Evolutionary conservation across 164 flowering plant species (phyloP), one percentile per base, ranked within the genome.

Genomic region (Brasenia schreberi): DNA sequence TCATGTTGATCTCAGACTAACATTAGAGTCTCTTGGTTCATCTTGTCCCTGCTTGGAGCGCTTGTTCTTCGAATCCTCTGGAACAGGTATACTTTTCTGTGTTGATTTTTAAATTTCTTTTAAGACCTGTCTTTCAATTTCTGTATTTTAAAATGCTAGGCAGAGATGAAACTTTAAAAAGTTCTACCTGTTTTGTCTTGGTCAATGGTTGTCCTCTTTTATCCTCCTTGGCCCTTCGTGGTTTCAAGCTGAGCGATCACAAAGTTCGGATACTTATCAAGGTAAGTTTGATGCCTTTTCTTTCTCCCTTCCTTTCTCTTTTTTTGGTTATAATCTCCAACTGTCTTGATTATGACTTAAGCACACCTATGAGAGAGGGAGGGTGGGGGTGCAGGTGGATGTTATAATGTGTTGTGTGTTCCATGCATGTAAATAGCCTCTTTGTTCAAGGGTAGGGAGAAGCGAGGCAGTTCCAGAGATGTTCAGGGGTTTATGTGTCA

Each of bases 131-230:
- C 62, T 60, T 60, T 60, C 17, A 6, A 17, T 17, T 60, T 16
- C 17, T 0, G 5, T 45, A 19, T 45, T 64, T 44, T 58, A 52
- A 52, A 14, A 62, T 71, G 66, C 64, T 86, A 89, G 98, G 91
- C 61, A 87, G 98, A 74, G 96, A 92, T 80, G 98, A 89, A 78
- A 86, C 87, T 75, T 78, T 92, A 79, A 89, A 83, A 68, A 67
- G 85, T 27, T 80, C 83, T 66, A 88, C 92, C 65, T 89, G 98
- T 71, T 69, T 71, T 77, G 87, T 84, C 66, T 73, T 89, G 2
- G 91, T 88, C 56, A 84, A 77, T 69, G 81, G 80, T 67, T 92
- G 98, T 69, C 96, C 98, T 19, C 69, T 75, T 72, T 52, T 92
- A 68, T 76, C 80, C 72, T 84, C 90, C 60, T 78, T 92, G 84